These are phyloP conservation scores for Cercophora newfieldiana DNA, from an alignment of 495 filamentous ascomycete species.

Conservation along the genomic window DNA sequence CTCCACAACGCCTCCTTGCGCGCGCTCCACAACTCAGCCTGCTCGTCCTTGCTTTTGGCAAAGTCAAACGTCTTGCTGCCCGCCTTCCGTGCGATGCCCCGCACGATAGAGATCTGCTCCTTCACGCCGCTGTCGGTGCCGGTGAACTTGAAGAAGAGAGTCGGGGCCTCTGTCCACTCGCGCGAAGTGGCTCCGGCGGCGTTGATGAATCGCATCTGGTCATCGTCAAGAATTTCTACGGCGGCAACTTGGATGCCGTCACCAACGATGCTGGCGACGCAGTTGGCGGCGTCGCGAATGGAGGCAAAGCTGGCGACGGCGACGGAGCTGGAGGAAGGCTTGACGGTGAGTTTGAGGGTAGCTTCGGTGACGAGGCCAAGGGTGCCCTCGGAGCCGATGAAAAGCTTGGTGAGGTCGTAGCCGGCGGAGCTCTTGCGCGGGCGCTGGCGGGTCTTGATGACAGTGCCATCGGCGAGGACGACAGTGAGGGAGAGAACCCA, in stretches of 20 bases:
- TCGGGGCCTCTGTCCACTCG: slow-evolving; percentile 75
- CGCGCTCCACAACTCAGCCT: slow-evolving; percentile 80
- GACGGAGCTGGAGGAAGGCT: slow-evolving; percentile 76
- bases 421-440: slow-evolving; percentile 81
- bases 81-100: slow-evolving; percentile 60
- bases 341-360: slow-evolving; percentile 77
- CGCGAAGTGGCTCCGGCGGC: slow-evolving; percentile 68
- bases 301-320: slow-evolving; percentile 79
- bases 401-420: slow-evolving; percentile 81
- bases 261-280: slow-evolving; percentile 75
- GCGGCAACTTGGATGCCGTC: slow-evolving; percentile 83
- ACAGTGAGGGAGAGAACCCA: slow-evolving; percentile 92
- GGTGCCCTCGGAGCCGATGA: slow-evolving; percentile 78
- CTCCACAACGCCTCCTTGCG: slow-evolving; percentile 85
- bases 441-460: slow-evolving; percentile 83
- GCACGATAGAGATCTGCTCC: slow-evolving; percentile 77
- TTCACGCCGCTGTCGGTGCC: slow-evolving; percentile 74
- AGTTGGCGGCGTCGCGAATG: slow-evolving; percentile 76
- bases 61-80: slow-evolving; percentile 76
- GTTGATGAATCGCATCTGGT: slow-evolving; percentile 94
- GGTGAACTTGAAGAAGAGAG: slow-evolving; percentile 93
- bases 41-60: slow-evolving; percentile 66
- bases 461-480: slow-evolving; percentile 85
- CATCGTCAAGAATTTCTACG: slow-evolving; percentile 90
- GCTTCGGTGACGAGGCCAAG: slow-evolving; percentile 75